These are phyloP conservation scores for Trichosporon inkin DNA, from an alignment of 1,284 basidiomycete genomes.

Conservation along the genomic window DNA sequence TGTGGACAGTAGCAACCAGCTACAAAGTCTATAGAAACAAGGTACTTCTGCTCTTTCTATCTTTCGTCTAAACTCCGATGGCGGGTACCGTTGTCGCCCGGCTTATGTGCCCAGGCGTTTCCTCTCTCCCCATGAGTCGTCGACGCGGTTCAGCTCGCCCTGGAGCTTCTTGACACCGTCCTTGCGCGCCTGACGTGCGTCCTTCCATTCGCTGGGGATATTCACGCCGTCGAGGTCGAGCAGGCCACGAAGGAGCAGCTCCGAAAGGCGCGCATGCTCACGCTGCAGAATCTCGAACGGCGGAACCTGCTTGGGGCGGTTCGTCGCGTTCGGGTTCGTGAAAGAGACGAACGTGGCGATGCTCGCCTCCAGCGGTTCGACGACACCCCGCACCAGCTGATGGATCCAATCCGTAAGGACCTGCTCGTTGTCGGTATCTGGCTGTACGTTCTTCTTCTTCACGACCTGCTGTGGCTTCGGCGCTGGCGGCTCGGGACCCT, in stretches of 20 bases:
- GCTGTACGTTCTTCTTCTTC: constrained; percentile 48
- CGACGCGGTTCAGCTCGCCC: constrained; percentile 49
- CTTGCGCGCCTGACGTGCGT: constrained; percentile 53
- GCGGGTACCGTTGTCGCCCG: neutral
- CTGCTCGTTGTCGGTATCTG: constrained; percentile 41
- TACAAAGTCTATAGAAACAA: neutral
- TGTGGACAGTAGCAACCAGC: too few species aligned
- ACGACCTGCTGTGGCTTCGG: constrained; percentile 19
- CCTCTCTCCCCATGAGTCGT: constrained; percentile 50
- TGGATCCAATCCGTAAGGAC: constrained; percentile 46
- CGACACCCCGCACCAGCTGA: constrained; percentile 28
- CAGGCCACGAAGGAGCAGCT: constrained; percentile 51
- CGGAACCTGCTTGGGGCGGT: constrained; percentile 38
- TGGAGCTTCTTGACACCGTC: constrained; percentile 52
- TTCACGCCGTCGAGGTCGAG: constrained; percentile 53
- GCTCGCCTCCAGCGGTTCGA: constrained; percentile 35
- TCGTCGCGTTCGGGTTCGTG: constrained; percentile 33
- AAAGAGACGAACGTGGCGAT: constrained; percentile 40
- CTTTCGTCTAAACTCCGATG: constrained; percentile 1
- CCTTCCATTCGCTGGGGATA: constrained; percentile 47
- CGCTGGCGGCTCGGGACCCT: constrained; percentile 27
- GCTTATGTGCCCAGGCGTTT: constrained; percentile 40
- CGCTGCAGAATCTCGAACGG: constrained; percentile 42
- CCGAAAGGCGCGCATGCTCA: constrained; percentile 49
- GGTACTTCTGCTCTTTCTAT: constrained; percentile 4